phyloP scores from a whole-genome alignment of 306 rosid genomes.

The Begonia peltatifolia region DNA sequence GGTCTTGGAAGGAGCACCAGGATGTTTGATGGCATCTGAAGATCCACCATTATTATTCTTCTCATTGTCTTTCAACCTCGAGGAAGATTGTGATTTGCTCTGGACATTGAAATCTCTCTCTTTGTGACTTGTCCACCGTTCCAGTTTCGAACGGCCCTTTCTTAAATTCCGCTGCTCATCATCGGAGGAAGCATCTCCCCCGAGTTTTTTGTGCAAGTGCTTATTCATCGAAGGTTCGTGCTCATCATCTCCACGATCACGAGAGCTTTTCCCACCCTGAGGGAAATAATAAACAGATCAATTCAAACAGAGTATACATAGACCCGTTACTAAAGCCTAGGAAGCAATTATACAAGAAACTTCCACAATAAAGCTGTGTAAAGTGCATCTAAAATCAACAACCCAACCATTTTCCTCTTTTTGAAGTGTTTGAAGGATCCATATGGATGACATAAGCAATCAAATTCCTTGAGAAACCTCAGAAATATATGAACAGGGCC shows the following conservation, averaged over 20 bases:
- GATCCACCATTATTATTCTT: constrained; percentile 34
- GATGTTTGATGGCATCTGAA: constrained; percentile 43
- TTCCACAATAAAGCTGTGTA: too few species aligned
- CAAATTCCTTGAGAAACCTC: too few species aligned
- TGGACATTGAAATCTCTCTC: constrained; percentile 57
- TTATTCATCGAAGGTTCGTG: constrained; percentile 14
- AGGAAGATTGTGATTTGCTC: constrained; percentile 46
- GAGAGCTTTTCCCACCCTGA: constrained; percentile 57
- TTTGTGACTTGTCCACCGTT: constrained; percentile 95
- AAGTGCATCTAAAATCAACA: too few species aligned
- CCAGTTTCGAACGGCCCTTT: constrained; percentile 87
- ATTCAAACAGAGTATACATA: not conserved
- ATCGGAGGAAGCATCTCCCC: constrained; percentile 50
- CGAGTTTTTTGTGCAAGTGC: constrained; percentile 21
- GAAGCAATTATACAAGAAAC: too few species aligned
- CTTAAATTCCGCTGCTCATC: constrained; percentile 64
- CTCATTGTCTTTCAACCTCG: constrained; percentile 39
- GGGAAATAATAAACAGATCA: constrained; percentile 11
- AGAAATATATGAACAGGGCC: too few species aligned
- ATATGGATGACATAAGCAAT: too few species aligned
- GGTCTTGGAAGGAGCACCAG: constrained; percentile 37
- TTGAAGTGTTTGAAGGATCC: too few species aligned
- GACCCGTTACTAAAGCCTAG: too few species aligned
- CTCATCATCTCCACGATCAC: constrained; percentile 38
- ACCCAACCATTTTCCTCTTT: too few species aligned